Evolutionary conservation across 139 green algal species (phyloP), one percentile per base, ranked within the genome.

Genomic region (Yamagishiella unicocca): DNA sequence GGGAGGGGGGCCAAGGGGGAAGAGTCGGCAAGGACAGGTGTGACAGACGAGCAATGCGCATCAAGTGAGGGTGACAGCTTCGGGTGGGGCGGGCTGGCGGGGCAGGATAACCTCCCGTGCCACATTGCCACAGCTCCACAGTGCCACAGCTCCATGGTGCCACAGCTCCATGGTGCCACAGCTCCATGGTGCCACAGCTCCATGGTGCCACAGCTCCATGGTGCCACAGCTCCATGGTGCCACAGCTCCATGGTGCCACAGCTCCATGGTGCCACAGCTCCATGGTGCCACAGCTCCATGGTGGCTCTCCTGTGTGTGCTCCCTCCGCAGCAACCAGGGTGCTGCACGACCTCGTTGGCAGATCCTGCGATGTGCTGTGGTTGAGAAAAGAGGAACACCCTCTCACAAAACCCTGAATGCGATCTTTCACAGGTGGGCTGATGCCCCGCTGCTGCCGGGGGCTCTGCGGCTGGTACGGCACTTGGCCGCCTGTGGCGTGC

Each of bases 381-480:
- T 27, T 6, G 22, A 35, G 58, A 6, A 67, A 27, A n/a, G 19
- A 6, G 14, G n/a, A 67, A 27, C 58, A 6, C 58, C 14, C 58
- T n/a, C 19, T 6, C 58, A 67, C 58, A 27, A 9, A n/a, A 17
- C 14, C 22, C 37, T 4, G 21, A 45, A 58, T 61, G 64, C 12
- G 6, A 45, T 42, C 71, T 35, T 64, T 12, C 38, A 17, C 91
- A 94, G 90, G 83, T 94, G 89, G 95, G 71, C 93, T 19, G 83
- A 97, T 37, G 94, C 93, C 5, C 72, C 83, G 80, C 78, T 95
- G n/a, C 90, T 99, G 82, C 97, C 97, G 1, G 97, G 97, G 1
- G 97, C 96, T 1, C 43, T 87, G 53, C 90, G 97, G 6, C 91
- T 99, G 62, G 64, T 99, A 22, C 71, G 90, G 25, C 95, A 98